Evolutionary conservation across 495 filamentous ascomycete genomes (phyloP).

Genomic region (Cetradonia linearis): DNA sequence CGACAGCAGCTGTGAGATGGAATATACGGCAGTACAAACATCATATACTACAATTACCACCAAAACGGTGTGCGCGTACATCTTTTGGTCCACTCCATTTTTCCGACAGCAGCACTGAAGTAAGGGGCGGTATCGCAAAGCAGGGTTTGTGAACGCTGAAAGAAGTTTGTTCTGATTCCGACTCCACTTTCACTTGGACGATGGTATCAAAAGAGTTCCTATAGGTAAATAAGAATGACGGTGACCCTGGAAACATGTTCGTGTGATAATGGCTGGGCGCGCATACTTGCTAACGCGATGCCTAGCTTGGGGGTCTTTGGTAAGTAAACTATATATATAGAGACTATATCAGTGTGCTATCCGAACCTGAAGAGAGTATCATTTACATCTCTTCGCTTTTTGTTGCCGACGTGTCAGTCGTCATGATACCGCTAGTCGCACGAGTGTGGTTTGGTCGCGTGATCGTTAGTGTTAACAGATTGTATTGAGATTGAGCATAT

Average conservation of each 20-base stretch:
- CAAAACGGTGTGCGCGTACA: too few relatives aligned
- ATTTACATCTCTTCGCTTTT: neutral
- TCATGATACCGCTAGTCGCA: neutral
- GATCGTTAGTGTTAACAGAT: neutral
- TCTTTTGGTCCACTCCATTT: too few relatives aligned
- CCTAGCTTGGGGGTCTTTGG: too few relatives aligned
- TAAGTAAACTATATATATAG: neutral
- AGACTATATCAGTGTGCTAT: neutral
- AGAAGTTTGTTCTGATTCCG: neutral
- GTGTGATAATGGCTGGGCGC: neutral
- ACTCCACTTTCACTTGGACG: slow-evolving; percentile 3
- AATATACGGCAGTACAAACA: too few relatives aligned
- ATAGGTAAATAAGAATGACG: neutral
- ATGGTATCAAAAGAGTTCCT: slow-evolving; percentile 1
- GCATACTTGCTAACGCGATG: neutral
- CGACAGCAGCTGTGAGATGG: too few relatives aligned
- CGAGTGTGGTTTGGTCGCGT: neutral
- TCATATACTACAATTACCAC: too few relatives aligned
- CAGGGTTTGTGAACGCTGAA: slow-evolving; percentile 19
- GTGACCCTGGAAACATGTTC: neutral
- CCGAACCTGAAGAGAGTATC: neutral
- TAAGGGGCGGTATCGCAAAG: slow-evolving; percentile 18
- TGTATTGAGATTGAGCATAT: neutral
- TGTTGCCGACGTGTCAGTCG: neutral
- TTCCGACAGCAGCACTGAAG: too few relatives aligned